Conservation (phyloP, 441 rosid genomes). For the Mallotus japonicus region DNA sequence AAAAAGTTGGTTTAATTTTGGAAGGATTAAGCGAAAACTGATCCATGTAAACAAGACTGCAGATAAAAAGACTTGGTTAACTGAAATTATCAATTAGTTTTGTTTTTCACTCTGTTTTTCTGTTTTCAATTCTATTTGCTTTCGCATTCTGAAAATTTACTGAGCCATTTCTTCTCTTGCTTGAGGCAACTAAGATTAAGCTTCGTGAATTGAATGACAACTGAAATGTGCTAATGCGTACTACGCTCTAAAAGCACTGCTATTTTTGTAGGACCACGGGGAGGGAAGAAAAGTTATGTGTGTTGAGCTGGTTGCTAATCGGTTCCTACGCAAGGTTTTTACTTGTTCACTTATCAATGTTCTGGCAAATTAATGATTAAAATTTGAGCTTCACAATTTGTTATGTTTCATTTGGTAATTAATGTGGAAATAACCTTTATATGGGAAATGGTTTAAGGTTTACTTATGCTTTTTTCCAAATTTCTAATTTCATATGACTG, state of each 20-base stretch:
- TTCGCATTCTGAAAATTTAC: background rate
- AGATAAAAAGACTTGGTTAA: background rate
- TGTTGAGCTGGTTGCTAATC: slow-evolving; percentile 83
- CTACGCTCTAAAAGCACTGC: slow-evolving; percentile 3
- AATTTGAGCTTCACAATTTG: background rate
- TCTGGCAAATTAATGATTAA: background rate
- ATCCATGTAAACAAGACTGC: background rate
- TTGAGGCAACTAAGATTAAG: background rate
- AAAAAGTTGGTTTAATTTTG: background rate
- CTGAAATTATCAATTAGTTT: background rate
- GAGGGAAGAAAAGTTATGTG: slow-evolving; percentile 75
- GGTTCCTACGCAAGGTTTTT: slow-evolving; percentile 84
- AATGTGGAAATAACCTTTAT: background rate
- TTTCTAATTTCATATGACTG: background rate
- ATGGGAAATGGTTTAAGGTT: background rate
- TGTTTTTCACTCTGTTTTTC: background rate
- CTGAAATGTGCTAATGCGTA: background rate
- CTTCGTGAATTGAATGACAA: background rate
- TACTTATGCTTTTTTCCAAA: no score
- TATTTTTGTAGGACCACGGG: slow-evolving; percentile 40
- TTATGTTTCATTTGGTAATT: background rate
- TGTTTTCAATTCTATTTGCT: background rate
- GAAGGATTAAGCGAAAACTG: background rate
- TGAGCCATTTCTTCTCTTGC: background rate
- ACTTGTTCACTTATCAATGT: slow-evolving; percentile 14